Evolutionary conservation across 2,329 filamentous ascomycete genomes (phyloP), one percentile per base, ranked within the genome.

Genomic region (Epichloe elymi): DNA sequence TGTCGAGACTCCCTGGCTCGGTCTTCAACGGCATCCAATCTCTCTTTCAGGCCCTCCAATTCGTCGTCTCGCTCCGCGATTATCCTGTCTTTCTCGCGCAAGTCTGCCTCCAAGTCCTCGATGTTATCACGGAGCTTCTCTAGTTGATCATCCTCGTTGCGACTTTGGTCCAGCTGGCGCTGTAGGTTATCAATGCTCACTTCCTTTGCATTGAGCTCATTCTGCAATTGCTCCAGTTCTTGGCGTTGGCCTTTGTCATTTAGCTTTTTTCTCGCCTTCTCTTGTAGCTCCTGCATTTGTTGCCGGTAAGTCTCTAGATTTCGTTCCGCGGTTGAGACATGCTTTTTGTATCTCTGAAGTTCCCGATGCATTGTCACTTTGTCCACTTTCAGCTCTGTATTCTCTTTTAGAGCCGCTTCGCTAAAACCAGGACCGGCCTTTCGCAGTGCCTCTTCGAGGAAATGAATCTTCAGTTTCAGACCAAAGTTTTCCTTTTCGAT

Each of bases 401-500:
- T 98, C 68, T 98, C 93, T 63, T 87, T 88, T 30, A 98, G 72
- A 3, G 91, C 88, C 33, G 82, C 82, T 65, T 95, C 86, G 61
- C 90, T 94, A 71, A 90, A 93, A 51, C 90, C 88, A 7, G 88
- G 89, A 0, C 91, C 91, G 50, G 85, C 81, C 65, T 94, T 95
- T 49, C 84, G 80, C 47, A 98, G 70, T 14, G 88, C 87, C 59
- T 97, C 88, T 65, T 98, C 89, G 51, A 98, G 76, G 65, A 95
- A 98, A 67, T 97, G 89, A 49, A 97, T 95, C 67, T 95, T 96
- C 59, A 97, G 78, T 68, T 97, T 97, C 50, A 98, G 75, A 23
- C 88, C 88, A 64, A 97, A 98, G 63, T 98, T 98, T 63, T 97
- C 93, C 72, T 98, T 98, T 64, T 96, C 89, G 60, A 98, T 91